Base-by-base conservation (phyloP, 192 early-diverging fungal species). In the Cetraspora pellucida region DNA sequence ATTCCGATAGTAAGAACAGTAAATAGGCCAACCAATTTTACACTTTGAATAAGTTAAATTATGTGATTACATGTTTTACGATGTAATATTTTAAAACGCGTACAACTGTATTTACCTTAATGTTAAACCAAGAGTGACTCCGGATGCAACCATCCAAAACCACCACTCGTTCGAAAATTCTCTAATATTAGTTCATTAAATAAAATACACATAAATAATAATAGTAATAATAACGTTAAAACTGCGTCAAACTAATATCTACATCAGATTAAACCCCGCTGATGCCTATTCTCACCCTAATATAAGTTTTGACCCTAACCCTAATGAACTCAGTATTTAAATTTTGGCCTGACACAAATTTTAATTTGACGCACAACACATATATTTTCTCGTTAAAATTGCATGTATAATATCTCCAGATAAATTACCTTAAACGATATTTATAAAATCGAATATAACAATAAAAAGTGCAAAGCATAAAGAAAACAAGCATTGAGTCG, bases 11-110 rank as follows among this genome's bases (percentile, higher is more conserved):
- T 88, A 6, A 84, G 85, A 27, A 99, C 88, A 6, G 94, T 91
- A 72, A 99, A 90, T 27, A 98, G 80, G 7, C 97, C 97, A 1
- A 99, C 97, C 91, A 99, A 92, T 79, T 99, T 99, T 79, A 97
- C 93, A 68, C 89, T 90, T 37, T 37, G 7, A 37, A 37, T 37
- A 7, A 7, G 3, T 37, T 6, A 37, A 37, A 6, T 37, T 37
- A 37, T 37, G 37, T 37, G 37, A 37, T 7, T 37, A 37, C 37
- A 37, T 37, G 7, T 37, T 37, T 37, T 37, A 37, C 37, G 37
- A 37, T 37, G 37, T 37, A 37, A 37, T 37, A 37, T 37, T 37
- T 37, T 37, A 37, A 37, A 37, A 7, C 7, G 37, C 37, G 37
- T 37, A 37, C 37, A 7, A 37, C 3, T 37, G 37, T 37, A 37